Percentiles rank a stretch among this genome's conserved stretches.
phyloP scores from a whole-genome alignment of 768 basidiomycete species.

The Pleurotus djamor region DNA sequence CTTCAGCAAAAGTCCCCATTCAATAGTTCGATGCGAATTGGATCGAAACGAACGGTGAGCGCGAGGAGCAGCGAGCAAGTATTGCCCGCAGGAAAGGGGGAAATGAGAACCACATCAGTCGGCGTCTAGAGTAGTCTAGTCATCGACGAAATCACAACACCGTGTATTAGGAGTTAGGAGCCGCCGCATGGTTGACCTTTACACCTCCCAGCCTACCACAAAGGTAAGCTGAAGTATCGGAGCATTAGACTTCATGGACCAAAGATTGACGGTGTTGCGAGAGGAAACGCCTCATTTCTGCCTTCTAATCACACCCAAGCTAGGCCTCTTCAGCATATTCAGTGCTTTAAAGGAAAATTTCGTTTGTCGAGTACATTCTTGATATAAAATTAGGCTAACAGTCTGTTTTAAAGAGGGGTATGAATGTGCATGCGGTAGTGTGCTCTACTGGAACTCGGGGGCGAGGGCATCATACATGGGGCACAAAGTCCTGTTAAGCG shows the following conservation, averaged over 20 bases:
- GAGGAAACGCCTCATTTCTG: too few relatives aligned
- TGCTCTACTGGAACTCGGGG: slow-evolving; percentile 6
- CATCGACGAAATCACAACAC: background rate
- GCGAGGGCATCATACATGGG: slow-evolving; percentile 6
- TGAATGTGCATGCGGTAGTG: too few relatives aligned
- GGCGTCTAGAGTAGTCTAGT: background rate
- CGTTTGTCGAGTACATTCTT: too few relatives aligned
- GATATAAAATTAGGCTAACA: too few relatives aligned
- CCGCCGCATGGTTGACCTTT: slow-evolving; percentile 55
- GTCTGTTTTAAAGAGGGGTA: too few relatives aligned
- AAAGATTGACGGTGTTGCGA: slow-evolving; percentile 52
- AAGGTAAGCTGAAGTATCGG: slow-evolving; percentile 53
- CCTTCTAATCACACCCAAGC: too few relatives aligned
- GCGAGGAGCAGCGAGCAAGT: too few relatives aligned
- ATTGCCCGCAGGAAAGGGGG: too few relatives aligned
- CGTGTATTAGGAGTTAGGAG: slow-evolving; percentile 28
- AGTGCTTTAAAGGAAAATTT: too few relatives aligned
- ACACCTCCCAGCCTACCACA: slow-evolving; percentile 66
- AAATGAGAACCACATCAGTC: background rate
- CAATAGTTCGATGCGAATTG: background rate
- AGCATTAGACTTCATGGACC: slow-evolving; percentile 56
- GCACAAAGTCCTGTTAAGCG: background rate
- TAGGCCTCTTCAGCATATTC: too few relatives aligned
- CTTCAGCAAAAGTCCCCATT: background rate
- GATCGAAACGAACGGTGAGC: background rate